A percentile compares a stretch with the other conserved stretches of the same genome.
phyloP scores from a whole-genome alignment of 495 filamentous ascomycete species.

The Astrocystis sublimbata region DNA sequence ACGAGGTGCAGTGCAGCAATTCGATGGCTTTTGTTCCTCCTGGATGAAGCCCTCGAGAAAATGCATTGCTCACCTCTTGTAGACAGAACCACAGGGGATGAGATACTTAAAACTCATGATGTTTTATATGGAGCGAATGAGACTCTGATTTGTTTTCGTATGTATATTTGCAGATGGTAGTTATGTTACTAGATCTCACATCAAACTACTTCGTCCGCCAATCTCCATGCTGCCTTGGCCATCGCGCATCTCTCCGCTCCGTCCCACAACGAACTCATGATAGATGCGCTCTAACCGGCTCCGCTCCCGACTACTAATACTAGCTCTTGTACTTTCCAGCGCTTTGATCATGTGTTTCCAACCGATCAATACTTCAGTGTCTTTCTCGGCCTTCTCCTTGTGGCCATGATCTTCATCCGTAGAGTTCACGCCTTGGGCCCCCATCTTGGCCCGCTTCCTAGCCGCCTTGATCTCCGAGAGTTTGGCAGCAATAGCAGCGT shows the following conservation, averaged over 20 bases:
- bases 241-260: slow-evolving; percentile 91
- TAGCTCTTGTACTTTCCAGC: slow-evolving; percentile 75
- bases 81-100: no score
- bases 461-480: slow-evolving; percentile 70
- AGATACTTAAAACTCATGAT: no score
- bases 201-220: slow-evolving; percentile 88
- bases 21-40: no score
- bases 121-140: no score
- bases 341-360: slow-evolving; percentile 85
- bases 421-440: slow-evolving; percentile 43
- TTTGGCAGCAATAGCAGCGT: slow-evolving; percentile 71
- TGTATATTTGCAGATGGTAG: no score
- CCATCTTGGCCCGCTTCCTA: slow-evolving; percentile 59
- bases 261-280: slow-evolving; percentile 83
- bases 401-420: slow-evolving; percentile 29
- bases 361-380: slow-evolving; percentile 71
- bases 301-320: slow-evolving; percentile 75
- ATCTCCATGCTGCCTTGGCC: slow-evolving; percentile 89
- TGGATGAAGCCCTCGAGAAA: no score
- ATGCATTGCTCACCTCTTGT: no score
- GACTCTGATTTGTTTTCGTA: no score
- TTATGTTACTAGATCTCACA: no score
- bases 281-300: slow-evolving; percentile 77
- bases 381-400: slow-evolving; percentile 35
- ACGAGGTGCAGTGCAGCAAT: no score